Base-by-base conservation (phyloP, 192 early-diverging fungal genomes). In the Backusella psychrophila region DNA sequence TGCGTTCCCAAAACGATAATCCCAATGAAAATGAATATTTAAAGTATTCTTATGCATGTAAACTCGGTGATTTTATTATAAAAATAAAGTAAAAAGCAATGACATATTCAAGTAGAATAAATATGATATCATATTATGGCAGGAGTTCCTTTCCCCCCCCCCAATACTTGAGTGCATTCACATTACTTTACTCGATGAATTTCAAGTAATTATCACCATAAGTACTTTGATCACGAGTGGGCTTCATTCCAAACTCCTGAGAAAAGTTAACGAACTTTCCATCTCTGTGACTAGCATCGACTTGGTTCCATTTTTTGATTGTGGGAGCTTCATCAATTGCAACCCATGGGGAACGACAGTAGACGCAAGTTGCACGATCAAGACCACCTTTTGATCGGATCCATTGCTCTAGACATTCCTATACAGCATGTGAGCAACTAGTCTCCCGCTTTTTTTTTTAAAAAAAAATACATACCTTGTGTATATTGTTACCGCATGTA, bases 401-500 rank as follows among this genome's bases (percentile, higher is more conserved):
- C 74, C 74, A 78, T 21, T 29, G n/a, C 3, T 69, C 6, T 31
- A 78, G 36, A 29, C 77, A 78, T 68, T 42, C 15, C 67, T 76
- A 53, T 17, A 38, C 8, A 17, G 17, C 2, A 38, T 33, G 1
- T 53, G n/a, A n/a, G n/a, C n/a, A n/a, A n/a, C n/a, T n/a, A n/a
- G n/a, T n/a, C n/a, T n/a, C 12, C 1, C 12, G 0, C 2, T 21
- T 26, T 4, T 11, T 12, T 26, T 12, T 26, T n/a, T 26, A 59
- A 23, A 59, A 26, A 59, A 0, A 29, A 29, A 29, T 1, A 4
- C 2, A 21, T 63, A 63, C 74, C 17, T 44, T 31, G 63, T 80
- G 78, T 33, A 80, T 63, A 36, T 80, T 80, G 17, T 80, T 80
- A 35, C 73, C 73, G 23, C 74, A 80, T 3, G 33, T 46, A 4